Percentiles rank a stretch among this genome's conserved stretches.
Conservation (phyloP, 148 eudicot genomes). For the Heliosperma pusillum region DNA sequence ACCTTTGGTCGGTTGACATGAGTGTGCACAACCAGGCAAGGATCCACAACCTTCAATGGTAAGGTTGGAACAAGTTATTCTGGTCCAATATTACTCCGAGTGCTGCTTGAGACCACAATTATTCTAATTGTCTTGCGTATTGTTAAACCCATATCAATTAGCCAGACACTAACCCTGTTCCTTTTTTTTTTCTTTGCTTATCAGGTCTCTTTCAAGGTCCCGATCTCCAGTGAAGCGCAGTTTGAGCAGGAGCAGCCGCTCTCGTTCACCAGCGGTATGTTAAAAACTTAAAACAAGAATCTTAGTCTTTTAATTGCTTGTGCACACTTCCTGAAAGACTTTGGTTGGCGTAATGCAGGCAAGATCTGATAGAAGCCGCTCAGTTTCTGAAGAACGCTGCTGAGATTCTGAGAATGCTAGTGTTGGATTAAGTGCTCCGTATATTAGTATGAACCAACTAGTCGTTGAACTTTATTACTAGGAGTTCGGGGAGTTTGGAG, state of each 20-base stretch:
- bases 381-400: conserved; percentile 28
- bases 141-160: not conserved
- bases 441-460: not conserved
- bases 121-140: not conserved
- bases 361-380: conserved; percentile 39
- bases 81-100: conserved; percentile 15
- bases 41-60: conserved; percentile 25
- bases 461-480: not conserved
- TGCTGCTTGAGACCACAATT: not conserved
- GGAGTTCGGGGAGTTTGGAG: not conserved
- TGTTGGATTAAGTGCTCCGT: not conserved
- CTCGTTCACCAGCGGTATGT: conserved; percentile 37
- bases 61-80: conserved; percentile 30
- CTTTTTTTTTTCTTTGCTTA: conserved; percentile 9
- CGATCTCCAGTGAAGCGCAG: conserved; percentile 34
- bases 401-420: not conserved
- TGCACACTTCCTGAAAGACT: not conserved
- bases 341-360: conserved; percentile 31
- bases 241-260: conserved; percentile 35
- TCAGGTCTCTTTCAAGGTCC: conserved; percentile 40
- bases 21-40: conserved; percentile 18
- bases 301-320: not conserved
- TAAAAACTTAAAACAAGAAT: not conserved
- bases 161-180: not conserved
- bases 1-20: conserved; percentile 16